Evolutionary conservation across 805 yeast species (phyloP), one percentile per base, ranked within the genome.

Genomic region (Saccharomycopsis fibuligera): DNA sequence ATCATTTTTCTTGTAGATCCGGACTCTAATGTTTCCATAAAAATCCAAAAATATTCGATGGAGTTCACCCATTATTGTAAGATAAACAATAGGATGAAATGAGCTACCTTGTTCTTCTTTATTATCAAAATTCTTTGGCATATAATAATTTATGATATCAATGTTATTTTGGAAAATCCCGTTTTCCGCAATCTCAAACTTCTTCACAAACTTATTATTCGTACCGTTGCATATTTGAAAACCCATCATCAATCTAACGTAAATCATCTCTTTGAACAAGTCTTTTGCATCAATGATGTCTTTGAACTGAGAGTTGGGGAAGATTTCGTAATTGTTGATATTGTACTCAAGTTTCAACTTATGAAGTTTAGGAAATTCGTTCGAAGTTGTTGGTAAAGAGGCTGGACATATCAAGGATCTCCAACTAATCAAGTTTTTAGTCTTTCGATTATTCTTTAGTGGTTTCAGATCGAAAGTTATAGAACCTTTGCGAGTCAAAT

Each of bases 341-440:
- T 24, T 25, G 25, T 52, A 52, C 6, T 35, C 35, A n/a, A 33
- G 30, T 23, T 43, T 42, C 25, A 90, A 81, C 49, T 86, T 89
- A 3, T 71, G 69, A 10, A 72, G 66, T 0, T 82, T 63, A 0
- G 98, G 97, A 58, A 90, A 90, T 8, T 83, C 72, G 1, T 84
- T 78, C 0, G 95, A 80, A 2, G 88, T 80, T 0, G 86, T 68
- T 0, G 99, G 99, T 23, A 93, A 68, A 5, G 95, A 83, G 0
- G 98, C 97, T 0, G 99, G 99, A 0, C 96, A 79, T 12, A 89
- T 83, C 46, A 95, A 72, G 0, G 98, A 90, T 46, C 87, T 77
- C 99, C 99, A 93, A 60, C 90, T 90, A 44, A 90, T 82, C 14
- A 81, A 69, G 57, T 78, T 76, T 21, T 44, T 37, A 10, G 35